Conservation (phyloP, 1,284 basidiomycete genomes). For the Austroboletus novae-zelandiae region DNA sequence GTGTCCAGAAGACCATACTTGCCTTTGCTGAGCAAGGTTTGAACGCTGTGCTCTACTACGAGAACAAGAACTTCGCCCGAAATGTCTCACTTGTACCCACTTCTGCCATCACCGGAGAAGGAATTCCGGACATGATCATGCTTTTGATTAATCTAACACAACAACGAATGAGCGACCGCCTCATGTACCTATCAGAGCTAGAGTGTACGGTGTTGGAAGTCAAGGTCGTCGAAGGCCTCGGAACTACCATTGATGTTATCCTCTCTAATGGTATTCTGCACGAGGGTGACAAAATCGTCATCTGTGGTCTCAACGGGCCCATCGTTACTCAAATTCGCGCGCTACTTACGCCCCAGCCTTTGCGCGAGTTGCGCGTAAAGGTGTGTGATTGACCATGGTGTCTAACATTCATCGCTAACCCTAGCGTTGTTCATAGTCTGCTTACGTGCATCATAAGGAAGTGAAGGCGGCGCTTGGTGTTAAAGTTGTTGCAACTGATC, state of each 20-base stretch:
- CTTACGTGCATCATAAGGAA: conserved; percentile 97
- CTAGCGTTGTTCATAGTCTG: conserved; percentile 54
- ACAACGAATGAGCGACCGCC: conserved; percentile 93
- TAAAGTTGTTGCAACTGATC: conserved; percentile 93
- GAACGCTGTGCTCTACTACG: conserved; percentile 94
- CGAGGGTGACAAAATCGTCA: conserved; percentile 94
- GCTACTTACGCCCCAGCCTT: conserved; percentile 92
- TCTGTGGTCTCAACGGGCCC: conserved; percentile 97
- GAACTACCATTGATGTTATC: conserved; percentile 97
- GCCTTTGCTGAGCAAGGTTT: conserved; percentile 98
- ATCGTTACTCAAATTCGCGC: conserved; percentile 96
- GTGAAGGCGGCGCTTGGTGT: conserved; percentile 98
- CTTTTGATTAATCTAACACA: conserved; percentile 97
- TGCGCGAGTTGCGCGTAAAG: conserved; percentile 96
- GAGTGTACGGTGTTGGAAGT: conserved; percentile 99
- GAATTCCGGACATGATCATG: conserved; percentile 99
- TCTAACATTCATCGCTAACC: conserved; percentile 2
- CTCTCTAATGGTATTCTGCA: conserved; percentile 92
- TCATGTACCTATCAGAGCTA: conserved; percentile 98
- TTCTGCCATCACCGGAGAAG: conserved; percentile 97
- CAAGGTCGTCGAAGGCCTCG: conserved; percentile 98
- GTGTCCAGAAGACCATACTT: conserved; percentile 81
- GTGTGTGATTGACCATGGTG: conserved; percentile 39
- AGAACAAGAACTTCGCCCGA: conserved; percentile 94
- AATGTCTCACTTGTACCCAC: conserved; percentile 98